Percentiles rank a stretch among this genome's conserved stretches.
These are phyloP conservation scores for Escovopsis sp. DNA, from an alignment of 2,329 filamentous ascomycete genomes.

Conservation along the genomic window DNA sequence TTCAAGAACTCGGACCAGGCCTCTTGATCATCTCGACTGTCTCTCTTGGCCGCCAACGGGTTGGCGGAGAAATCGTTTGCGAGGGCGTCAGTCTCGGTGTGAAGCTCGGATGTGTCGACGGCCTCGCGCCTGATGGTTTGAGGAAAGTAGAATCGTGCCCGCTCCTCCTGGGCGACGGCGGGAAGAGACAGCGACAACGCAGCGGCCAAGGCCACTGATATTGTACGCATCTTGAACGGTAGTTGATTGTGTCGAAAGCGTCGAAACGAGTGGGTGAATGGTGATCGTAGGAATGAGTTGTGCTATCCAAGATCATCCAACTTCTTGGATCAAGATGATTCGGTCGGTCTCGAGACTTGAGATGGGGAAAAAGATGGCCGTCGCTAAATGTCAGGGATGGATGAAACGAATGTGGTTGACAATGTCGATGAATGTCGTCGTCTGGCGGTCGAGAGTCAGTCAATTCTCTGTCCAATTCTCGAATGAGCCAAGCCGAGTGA, in stretches of 20 bases:
- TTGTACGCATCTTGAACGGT: constrained; percentile 31
- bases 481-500: not conserved
- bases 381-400: constrained; percentile 30
- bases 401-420: constrained; percentile 47
- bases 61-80: not conserved
- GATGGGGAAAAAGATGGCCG: not conserved
- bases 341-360: not conserved
- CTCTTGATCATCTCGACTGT: not conserved
- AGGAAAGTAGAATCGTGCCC: constrained; percentile 43
- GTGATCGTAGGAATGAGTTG: too few relatives aligned
- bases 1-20: too few relatives aligned
- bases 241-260: too few relatives aligned
- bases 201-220: constrained; percentile 31
- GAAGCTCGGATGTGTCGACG: constrained; percentile 27
- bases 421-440: constrained; percentile 36
- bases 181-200: constrained; percentile 33
- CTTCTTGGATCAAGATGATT: too few relatives aligned
- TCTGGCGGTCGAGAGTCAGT: constrained; percentile 8
- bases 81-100: constrained; percentile 7
- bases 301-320: too few relatives aligned
- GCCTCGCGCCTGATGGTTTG: constrained; percentile 39
- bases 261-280: too few relatives aligned
- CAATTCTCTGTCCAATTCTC: not conserved
- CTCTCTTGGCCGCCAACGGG: constrained; percentile 7
- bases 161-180: constrained; percentile 28